phyloP scores from a whole-genome alignment of 192 early-diverging fungal species.

The Coemansia sp. region DNA sequence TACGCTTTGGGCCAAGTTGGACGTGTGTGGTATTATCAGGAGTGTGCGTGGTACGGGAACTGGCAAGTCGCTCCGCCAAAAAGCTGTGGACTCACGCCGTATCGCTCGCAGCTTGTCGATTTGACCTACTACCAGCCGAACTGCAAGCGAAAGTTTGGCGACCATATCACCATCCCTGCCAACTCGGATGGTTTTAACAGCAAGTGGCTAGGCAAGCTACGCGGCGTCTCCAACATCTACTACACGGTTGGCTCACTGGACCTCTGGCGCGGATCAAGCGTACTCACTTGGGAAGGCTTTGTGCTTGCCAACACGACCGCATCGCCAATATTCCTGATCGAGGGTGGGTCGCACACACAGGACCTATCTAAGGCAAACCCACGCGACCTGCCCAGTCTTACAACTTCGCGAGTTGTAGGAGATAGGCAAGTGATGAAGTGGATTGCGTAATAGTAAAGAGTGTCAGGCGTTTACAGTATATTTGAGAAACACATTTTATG shows the following conservation, averaged over 20 bases:
- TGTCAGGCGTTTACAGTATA: too few relatives aligned
- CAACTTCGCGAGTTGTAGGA: constrained; percentile 17
- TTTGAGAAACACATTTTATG: too few relatives aligned
- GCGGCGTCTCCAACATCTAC: constrained; percentile 30
- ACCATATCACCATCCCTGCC: constrained; percentile 18
- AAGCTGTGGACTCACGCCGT: constrained; percentile 25
- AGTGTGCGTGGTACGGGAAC: constrained; percentile 68
- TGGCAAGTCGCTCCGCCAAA: constrained; percentile 49
- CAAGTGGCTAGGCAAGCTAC: constrained; percentile 28
- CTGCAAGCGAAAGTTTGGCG: constrained; percentile 46
- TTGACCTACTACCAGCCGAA: constrained; percentile 34
- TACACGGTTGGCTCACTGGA: constrained; percentile 29
- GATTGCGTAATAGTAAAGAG: constrained; percentile 9
- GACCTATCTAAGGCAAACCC: constrained; percentile 4
- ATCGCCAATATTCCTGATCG: constrained; percentile 28
- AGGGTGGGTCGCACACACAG: constrained; percentile 26
- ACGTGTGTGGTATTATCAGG: constrained; percentile 61
- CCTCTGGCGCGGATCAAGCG: constrained; percentile 28
- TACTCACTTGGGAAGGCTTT: constrained; percentile 14
- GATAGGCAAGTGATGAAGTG: constrained; percentile 20
- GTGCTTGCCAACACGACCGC: constrained; percentile 20
- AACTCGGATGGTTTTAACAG: constrained; percentile 26
- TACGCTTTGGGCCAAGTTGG: constrained; percentile 37
- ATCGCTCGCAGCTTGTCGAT: constrained; percentile 37
- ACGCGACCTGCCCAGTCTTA: constrained; percentile 21